These are phyloP conservation scores for Cyclotella cryptica DNA, from an alignment of 108 stramenopile species.

Conservation along the genomic window DNA sequence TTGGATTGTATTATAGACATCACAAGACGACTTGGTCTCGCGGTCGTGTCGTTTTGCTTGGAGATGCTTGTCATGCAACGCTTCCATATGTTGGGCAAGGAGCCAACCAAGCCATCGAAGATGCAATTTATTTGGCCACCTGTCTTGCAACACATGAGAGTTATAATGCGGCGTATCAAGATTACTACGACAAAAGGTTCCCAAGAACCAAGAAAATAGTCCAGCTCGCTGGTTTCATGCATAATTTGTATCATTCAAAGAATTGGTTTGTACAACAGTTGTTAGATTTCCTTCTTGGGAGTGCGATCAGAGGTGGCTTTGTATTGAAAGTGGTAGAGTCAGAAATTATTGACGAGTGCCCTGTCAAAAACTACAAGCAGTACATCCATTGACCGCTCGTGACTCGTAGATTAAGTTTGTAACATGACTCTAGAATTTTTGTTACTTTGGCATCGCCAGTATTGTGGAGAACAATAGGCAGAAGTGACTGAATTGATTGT, in stretches of 20 bases:
- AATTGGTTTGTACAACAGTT: conserved; percentile 28
- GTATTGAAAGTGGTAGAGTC: conserved; percentile 22
- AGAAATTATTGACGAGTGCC: conserved; percentile 41
- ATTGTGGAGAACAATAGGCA: no score
- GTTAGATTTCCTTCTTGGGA: conserved; percentile 26
- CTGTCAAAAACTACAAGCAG: conserved; percentile 19
- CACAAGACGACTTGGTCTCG: conserved; percentile 28
- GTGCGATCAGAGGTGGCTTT: conserved; percentile 29
- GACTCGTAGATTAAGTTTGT: not conserved
- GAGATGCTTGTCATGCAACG: conserved; percentile 41
- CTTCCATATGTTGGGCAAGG: conserved; percentile 42
- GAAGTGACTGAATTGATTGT: no score
- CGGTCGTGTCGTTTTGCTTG: conserved; percentile 30
- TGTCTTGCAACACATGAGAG: conserved; percentile 26
- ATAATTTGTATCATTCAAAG: conserved; percentile 39
- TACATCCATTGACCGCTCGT: not conserved
- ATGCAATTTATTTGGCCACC: conserved; percentile 42
- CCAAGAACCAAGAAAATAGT: conserved; percentile 32
- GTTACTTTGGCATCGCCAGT: not conserved
- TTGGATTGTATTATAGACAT: conserved; percentile 38
- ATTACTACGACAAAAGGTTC: conserved; percentile 35
- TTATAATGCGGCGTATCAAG: conserved; percentile 17
- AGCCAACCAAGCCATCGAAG: conserved; percentile 43
- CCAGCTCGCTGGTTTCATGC: conserved; percentile 32
- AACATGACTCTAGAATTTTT: not conserved